Evolutionary conservation across 495 filamentous ascomycete species (phyloP).

Genomic region (Amorphotheca resinae): DNA sequence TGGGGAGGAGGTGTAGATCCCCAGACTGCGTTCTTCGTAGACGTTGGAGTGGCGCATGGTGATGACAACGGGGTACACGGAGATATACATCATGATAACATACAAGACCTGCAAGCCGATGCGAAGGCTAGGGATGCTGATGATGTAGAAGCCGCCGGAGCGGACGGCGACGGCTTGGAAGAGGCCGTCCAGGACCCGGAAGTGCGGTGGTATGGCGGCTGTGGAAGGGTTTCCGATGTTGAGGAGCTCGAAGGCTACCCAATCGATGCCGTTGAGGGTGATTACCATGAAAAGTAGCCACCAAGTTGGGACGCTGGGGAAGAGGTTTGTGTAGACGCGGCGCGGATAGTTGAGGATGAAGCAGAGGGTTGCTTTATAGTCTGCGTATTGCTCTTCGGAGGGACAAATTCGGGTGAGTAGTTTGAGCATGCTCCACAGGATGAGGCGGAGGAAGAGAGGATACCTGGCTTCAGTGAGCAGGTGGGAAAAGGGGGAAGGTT

Average conservation of each 20-base stretch:
- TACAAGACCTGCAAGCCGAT: conserved; percentile 70
- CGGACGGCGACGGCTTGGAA: conserved; percentile 80
- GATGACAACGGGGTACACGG: conserved; percentile 65
- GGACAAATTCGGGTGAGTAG: conserved; percentile 31
- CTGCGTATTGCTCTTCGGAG: conserved; percentile 28
- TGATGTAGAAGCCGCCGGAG: conserved; percentile 73
- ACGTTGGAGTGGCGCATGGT: conserved; percentile 54
- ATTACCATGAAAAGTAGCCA: conserved; percentile 66
- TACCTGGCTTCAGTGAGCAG: conserved; percentile 27
- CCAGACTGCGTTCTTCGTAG: conserved; percentile 55
- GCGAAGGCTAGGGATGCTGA: conserved; percentile 55
- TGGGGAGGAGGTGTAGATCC: conserved; percentile 49
- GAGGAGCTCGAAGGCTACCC: conserved; percentile 68
- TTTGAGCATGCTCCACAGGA: conserved; percentile 45
- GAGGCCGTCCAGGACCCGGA: conserved; percentile 60
- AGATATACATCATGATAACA: conserved; percentile 91
- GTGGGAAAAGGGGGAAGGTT: not conserved
- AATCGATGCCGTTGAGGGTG: conserved; percentile 67
- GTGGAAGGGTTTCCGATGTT: conserved; percentile 61
- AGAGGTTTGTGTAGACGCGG: conserved; percentile 73
- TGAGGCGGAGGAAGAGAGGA: conserved; percentile 68
- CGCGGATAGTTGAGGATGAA: conserved; percentile 75
- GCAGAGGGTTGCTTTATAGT: conserved; percentile 51
- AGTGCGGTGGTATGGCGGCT: conserved; percentile 38
- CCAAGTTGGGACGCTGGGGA: conserved; percentile 65